Conservation (phyloP, 768 basidiomycete species). For the Cystobasidium tubakii region DNA sequence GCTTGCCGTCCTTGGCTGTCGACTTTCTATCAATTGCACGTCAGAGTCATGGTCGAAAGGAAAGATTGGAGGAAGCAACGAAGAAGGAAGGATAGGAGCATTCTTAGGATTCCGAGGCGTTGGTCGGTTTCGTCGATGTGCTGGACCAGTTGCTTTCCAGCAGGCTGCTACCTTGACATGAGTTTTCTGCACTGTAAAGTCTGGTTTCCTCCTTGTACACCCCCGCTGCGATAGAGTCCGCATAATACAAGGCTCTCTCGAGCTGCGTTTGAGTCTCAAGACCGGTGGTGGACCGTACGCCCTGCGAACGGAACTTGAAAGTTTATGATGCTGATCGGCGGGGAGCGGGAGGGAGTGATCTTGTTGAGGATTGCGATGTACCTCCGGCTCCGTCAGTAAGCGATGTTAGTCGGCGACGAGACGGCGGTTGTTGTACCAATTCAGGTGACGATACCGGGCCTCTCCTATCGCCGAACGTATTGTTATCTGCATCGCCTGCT, state of each 20-base stretch:
- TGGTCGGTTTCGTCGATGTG: background rate
- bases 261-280: background rate
- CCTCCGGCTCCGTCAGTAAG: background rate
- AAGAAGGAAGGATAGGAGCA: background rate
- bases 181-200: background rate
- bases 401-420: background rate
- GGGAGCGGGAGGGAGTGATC: background rate
- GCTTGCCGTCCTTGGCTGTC: background rate
- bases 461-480: background rate
- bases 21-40: background rate
- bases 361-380: background rate
- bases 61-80: background rate
- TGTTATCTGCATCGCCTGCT: background rate
- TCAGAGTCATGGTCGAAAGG: background rate
- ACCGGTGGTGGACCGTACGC: background rate
- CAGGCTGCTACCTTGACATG: background rate
- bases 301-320: background rate
- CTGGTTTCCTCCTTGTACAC: background rate
- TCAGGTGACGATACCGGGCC: background rate
- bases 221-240: background rate
- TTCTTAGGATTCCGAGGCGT: background rate
- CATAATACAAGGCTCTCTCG: background rate
- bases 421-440: background rate
- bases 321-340: background rate
- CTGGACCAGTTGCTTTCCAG: background rate